Evolutionary conservation across 2,329 filamentous ascomycete genomes (phyloP).

Genomic region (Pseudopyricularia javanii): DNA sequence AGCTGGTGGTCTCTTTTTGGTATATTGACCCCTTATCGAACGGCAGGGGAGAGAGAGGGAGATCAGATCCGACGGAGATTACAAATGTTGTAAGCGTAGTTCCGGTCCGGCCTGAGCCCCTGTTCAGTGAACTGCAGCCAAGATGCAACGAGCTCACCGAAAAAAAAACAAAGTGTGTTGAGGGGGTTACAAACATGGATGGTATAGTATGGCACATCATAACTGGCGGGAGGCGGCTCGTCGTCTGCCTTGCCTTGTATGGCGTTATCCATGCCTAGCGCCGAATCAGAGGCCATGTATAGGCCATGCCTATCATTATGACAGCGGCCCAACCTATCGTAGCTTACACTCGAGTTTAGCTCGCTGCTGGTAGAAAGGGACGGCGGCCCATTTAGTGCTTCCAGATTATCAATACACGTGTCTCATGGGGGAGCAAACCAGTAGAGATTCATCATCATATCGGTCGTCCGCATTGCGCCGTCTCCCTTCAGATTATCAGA

Average conservation of each 20-base stretch:
- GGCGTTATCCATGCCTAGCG: background rate
- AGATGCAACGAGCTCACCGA: background rate
- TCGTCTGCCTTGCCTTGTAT: background rate
- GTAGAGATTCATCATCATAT: too few species aligned
- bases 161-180: background rate
- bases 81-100: background rate
- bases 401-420: too few species aligned
- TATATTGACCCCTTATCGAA: background rate
- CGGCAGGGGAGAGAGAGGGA: background rate
- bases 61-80: background rate
- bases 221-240: background rate
- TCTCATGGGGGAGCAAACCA: too few species aligned
- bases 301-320: background rate
- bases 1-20: background rate
- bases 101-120: background rate
- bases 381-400: too few species aligned
- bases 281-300: background rate
- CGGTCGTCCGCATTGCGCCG: too few species aligned
- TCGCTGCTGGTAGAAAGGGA: too few species aligned
- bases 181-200: background rate
- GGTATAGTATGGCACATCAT: background rate
- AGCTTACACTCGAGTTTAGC: background rate
- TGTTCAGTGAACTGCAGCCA: background rate
- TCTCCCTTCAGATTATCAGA: too few species aligned
- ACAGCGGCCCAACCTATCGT: background rate